phyloP scores from a whole-genome alignment of 2,329 filamentous ascomycete genomes.

The Diaporthe sp. region DNA sequence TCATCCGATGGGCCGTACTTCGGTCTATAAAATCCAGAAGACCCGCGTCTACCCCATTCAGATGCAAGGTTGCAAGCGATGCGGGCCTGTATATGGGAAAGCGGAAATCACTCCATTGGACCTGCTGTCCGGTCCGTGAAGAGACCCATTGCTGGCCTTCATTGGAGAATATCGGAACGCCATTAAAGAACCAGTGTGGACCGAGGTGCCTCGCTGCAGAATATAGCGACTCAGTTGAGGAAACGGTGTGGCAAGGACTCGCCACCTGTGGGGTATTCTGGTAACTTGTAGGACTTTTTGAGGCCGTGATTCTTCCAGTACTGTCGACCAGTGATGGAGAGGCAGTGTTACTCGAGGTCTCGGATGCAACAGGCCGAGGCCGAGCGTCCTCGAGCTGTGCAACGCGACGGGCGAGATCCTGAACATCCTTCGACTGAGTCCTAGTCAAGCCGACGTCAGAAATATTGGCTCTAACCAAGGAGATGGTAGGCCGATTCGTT shows the following conservation, averaged over 20 bases:
- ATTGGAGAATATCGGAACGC: slow-evolving; percentile 1
- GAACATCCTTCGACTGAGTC: neutral
- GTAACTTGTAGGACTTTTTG: neutral
- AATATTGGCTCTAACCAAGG: too few species aligned
- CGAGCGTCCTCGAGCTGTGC: slow-evolving; percentile 1
- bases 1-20: neutral
- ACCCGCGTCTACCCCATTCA: neutral
- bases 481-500: neutral
- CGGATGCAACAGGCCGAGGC: neutral
- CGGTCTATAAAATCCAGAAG: neutral
- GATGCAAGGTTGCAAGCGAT: too few species aligned
- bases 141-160: neutral
- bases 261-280: neutral
- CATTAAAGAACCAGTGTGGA: slow-evolving; percentile 3
- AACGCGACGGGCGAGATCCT: neutral
- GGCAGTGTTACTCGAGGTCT: neutral
- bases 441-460: neutral
- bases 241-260: neutral
- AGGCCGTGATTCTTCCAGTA: neutral
- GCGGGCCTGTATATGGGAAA: neutral
- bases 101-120: neutral
- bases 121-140: slow-evolving; percentile 1
- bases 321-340: neutral
- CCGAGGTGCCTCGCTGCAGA: neutral
- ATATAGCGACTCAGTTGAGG: neutral